phyloP scores from a whole-genome alignment of 305 asterid species.

The Solanum hybrid region DNA sequence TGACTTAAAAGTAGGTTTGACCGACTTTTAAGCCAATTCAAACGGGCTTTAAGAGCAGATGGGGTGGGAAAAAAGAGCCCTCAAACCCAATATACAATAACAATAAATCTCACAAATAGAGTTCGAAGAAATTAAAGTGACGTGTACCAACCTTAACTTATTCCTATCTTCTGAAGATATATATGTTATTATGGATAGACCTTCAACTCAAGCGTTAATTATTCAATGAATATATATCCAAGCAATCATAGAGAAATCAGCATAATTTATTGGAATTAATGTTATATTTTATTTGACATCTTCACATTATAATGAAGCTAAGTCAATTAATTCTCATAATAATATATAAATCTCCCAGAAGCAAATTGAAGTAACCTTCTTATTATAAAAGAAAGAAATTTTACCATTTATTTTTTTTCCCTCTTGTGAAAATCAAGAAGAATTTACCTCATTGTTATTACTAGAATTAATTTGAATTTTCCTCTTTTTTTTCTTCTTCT shows the following conservation, averaged over 20 bases:
- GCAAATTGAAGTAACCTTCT: background rate
- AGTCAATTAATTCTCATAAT: background rate
- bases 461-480: constrained; percentile 2
- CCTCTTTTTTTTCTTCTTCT: constrained; percentile 65
- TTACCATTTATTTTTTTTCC: background rate
- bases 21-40: too few species aligned
- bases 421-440: constrained; percentile 7
- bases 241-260: background rate
- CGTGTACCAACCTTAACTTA: background rate
- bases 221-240: background rate
- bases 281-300: background rate
- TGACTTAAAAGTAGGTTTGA: too few species aligned
- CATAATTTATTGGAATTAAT: background rate
- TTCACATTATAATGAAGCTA: background rate
- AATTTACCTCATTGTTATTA: background rate
- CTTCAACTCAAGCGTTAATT: background rate
- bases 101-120: background rate
- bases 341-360: background rate
- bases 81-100: background rate
- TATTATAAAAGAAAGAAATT: background rate
- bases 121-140: too few species aligned
- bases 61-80: too few species aligned
- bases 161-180: background rate
- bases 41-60: background rate
- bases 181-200: background rate